Conservation (phyloP, 306 rosid genomes). For the Quercus agrifolia region DNA sequence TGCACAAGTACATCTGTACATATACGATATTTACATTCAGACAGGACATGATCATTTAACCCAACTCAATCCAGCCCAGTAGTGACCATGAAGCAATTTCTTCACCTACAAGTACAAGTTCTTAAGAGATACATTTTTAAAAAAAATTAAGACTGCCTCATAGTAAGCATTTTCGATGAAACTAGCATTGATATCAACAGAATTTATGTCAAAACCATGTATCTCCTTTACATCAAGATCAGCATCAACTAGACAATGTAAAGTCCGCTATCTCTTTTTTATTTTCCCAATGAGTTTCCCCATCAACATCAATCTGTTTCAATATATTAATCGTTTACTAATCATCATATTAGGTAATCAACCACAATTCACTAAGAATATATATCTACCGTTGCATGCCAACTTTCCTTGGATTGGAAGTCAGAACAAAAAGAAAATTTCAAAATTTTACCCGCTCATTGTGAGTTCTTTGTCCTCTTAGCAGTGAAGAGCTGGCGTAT, state of each 20-base stretch:
- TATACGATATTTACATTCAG: neutral
- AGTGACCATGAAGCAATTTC: too few species aligned
- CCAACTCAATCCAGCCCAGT: neutral
- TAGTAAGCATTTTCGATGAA: neutral
- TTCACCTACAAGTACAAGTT: neutral
- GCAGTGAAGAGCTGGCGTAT: constrained; percentile 79
- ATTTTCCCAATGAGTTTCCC: constrained; percentile 10
- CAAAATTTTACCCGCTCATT: constrained; percentile 38
- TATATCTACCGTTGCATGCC: neutral
- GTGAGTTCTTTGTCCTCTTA: constrained; percentile 69
- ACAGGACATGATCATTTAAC: neutral
- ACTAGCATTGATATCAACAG: constrained; percentile 12
- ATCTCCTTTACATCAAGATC: constrained; percentile 27
- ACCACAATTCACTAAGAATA: constrained; percentile 9
- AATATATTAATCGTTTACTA: neutral
- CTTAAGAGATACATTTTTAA: neutral
- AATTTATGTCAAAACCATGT: constrained; percentile 3
- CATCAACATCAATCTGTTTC: constrained; percentile 1
- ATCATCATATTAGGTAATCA: constrained; percentile 7
- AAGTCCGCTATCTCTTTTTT: neutral
- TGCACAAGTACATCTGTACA: neutral
- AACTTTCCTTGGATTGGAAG: neutral
- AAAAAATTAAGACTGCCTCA: neutral
- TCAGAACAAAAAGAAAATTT: constrained; percentile 33
- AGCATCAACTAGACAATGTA: constrained; percentile 20